These are phyloP conservation scores for Avena sativa DNA, from an alignment of 176 grass and related monocot genomes.

Conservation along the genomic window DNA sequence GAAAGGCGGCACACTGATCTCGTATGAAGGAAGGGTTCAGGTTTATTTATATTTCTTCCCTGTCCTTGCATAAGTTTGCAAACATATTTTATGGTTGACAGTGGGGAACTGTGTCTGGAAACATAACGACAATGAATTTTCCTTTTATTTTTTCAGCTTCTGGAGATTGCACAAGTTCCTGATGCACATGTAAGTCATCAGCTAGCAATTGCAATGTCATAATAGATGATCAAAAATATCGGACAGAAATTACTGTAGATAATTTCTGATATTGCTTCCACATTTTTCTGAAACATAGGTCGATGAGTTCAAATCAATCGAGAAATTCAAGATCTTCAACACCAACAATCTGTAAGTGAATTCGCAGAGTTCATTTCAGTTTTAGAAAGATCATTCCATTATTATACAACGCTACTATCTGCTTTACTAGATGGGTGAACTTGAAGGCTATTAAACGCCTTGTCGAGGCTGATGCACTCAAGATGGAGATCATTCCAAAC, in stretches of 20 bases:
- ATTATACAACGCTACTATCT: slow-evolving; percentile 5
- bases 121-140: background rate
- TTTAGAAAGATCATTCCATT: background rate
- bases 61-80: background rate
- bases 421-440: slow-evolving; percentile 78
- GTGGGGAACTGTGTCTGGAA: background rate
- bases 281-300: slow-evolving; percentile 56
- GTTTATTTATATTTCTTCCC: slow-evolving; percentile 41
- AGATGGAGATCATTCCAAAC: slow-evolving; percentile 99
- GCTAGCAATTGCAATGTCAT: background rate
- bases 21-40: slow-evolving; percentile 87
- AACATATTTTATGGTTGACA: background rate
- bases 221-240: background rate
- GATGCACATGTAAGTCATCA: slow-evolving; percentile 83
- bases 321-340: slow-evolving; percentile 99
- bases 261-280: background rate
- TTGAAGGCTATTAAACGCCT: slow-evolving; percentile 93
- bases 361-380: background rate
- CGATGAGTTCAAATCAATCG: slow-evolving; percentile 95
- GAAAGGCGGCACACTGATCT: slow-evolving; percentile 98
- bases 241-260: background rate
- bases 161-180: slow-evolving; percentile 99
- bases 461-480: slow-evolving; percentile 86
- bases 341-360: slow-evolving; percentile 89
- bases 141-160: slow-evolving; percentile 57